phyloP scores from a whole-genome alignment of 441 rosid species.

The Bocquillonia castaneifolia region DNA sequence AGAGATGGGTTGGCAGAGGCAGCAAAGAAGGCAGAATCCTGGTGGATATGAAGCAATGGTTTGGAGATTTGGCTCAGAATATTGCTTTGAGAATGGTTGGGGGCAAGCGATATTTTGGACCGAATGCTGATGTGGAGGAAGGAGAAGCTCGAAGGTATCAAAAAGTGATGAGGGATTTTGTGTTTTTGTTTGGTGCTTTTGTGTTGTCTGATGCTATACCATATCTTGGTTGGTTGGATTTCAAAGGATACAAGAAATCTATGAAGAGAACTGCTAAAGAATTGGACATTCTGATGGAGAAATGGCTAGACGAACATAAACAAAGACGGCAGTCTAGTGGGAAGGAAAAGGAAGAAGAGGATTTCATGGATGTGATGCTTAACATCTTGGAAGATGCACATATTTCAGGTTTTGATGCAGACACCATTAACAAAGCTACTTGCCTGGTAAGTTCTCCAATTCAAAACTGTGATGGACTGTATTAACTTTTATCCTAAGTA shows the following conservation, averaged over 20 bases:
- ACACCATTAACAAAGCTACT: slow-evolving; percentile 33
- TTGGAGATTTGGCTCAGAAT: slow-evolving; percentile 24
- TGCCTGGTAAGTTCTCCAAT: slow-evolving; percentile 18
- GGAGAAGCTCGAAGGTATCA: slow-evolving; percentile 11
- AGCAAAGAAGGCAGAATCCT: slow-evolving; percentile 6
- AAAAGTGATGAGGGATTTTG: slow-evolving; percentile 6
- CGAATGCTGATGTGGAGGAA: slow-evolving; percentile 6
- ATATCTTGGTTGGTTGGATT: slow-evolving; percentile 26
- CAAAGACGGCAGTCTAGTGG: not conserved
- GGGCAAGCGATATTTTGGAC: slow-evolving; percentile 17
- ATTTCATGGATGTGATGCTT: slow-evolving; percentile 42
- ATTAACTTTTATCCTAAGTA: not conserved
- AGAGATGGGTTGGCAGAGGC: slow-evolving; percentile 19
- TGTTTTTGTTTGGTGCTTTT: slow-evolving; percentile 15
- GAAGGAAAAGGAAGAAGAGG: slow-evolving; percentile 14
- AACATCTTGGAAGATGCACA: slow-evolving; percentile 20
- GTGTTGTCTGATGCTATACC: slow-evolving; percentile 25
- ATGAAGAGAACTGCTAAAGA: slow-evolving; percentile 25
- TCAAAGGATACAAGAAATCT: slow-evolving; percentile 20
- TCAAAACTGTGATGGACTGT: too few relatives aligned
- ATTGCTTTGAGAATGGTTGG: slow-evolving; percentile 16
- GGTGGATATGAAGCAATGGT: slow-evolving; percentile 27
- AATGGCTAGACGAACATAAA: slow-evolving; percentile 22
- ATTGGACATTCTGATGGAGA: slow-evolving; percentile 19
- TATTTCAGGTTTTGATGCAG: slow-evolving; percentile 19